Conservation (phyloP, 495 filamentous ascomycete species). For the Aspergillus incahuasiensis region DNA sequence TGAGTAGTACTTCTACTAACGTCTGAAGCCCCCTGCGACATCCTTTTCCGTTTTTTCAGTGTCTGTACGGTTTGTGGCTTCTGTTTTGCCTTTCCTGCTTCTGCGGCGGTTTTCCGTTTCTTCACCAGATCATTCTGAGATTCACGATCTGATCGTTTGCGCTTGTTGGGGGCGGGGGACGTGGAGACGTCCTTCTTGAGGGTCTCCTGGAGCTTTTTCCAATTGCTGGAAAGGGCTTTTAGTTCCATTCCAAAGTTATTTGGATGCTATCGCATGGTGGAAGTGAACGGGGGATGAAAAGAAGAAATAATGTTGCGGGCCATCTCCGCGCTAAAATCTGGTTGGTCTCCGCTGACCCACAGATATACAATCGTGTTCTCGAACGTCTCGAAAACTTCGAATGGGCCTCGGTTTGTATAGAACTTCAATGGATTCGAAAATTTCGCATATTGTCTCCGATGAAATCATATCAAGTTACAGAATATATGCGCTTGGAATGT, state of each 20-base stretch:
- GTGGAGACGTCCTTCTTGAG: slow-evolving; percentile 47
- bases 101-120: slow-evolving; percentile 33
- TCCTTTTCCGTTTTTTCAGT: slow-evolving; percentile 29
- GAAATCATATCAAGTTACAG: no score
- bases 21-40: slow-evolving; percentile 21
- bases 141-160: slow-evolving; percentile 36
- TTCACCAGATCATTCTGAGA: slow-evolving; percentile 31
- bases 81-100: slow-evolving; percentile 24
- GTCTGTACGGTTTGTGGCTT: slow-evolving; percentile 10
- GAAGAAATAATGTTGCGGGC: slow-evolving; percentile 15
- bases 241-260: slow-evolving; percentile 38
- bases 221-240: slow-evolving; percentile 55
- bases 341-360: slow-evolving; percentile 11
- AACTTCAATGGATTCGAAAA: no score
- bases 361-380: slow-evolving; percentile 1
- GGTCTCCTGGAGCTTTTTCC: slow-evolving; percentile 68
- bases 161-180: slow-evolving; percentile 32
- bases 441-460: no score
- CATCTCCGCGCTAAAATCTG: slow-evolving; percentile 17
- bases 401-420: no score
- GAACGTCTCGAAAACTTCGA: neutral
- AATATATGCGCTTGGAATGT: no score
- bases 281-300: neutral
- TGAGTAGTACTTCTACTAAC: slow-evolving; percentile 15
- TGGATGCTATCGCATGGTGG: slow-evolving; percentile 15